Base-by-base conservation (phyloP, 2,329 filamentous ascomycete genomes). In the Colletotrichum horii region DNA sequence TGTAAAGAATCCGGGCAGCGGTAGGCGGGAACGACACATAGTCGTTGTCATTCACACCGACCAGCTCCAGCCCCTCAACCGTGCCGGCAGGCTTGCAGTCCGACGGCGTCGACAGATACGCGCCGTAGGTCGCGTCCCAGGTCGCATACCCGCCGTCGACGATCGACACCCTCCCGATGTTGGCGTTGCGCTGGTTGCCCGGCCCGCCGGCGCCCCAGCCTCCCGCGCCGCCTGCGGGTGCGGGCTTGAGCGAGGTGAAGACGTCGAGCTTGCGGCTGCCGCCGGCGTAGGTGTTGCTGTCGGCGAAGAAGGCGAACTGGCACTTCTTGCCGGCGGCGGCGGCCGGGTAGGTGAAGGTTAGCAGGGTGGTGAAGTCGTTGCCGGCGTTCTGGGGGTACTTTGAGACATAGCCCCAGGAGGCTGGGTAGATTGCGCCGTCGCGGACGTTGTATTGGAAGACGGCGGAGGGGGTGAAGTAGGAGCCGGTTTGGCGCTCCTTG, bases 261-360 rank as follows among this genome's bases (percentile, higher is more conserved):
- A 83, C 55, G 74, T 83, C 81, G 36, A 83, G 71, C 74, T 80
- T 80, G 24, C 60, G 32, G 74, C 78, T 81, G 43, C 79, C 80
- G 24, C 66, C 69, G 16, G 74, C 72, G 12, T 65, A 64, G 8
- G 77, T 77, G 60, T 66, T 68, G 34, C 11, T 16, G 71, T 77
- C 69, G 30, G 82, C 79, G 66, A 67, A 78, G 77, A 83, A 83
- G 65, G 74, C 70, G 56, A 83, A 78, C 32, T 77, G 77, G 78
- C 81, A 83, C 65, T 79, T 75, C 65, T 76, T 78, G 60, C 79
- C 80, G 14, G 71, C 52, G 2, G 77, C 70, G 7, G 58, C 76
- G 32, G 69, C 58, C 65, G 79, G 79, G 66, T 82, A 82, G n/a
- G 76, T 79, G 55, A 82, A 82, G 62, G 80, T 81, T 30, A 82